phyloP scores from a whole-genome alignment of 192 early-diverging fungal genomes.

The Entomortierella parvispora region DNA sequence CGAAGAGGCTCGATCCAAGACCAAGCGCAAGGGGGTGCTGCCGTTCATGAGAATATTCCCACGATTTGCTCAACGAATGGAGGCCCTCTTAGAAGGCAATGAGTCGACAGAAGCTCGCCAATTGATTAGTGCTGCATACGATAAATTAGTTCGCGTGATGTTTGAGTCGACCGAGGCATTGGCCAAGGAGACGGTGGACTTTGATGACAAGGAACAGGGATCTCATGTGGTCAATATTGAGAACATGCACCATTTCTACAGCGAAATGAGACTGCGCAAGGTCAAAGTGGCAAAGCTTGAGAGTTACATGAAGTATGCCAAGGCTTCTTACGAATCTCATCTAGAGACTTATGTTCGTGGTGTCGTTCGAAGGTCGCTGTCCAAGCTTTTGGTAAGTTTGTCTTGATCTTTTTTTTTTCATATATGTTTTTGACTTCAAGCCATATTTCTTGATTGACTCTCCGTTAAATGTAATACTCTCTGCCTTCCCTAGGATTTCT shows the following conservation, averaged over 20 bases:
- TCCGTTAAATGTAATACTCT: neutral
- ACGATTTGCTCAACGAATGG: slow-evolving; percentile 84
- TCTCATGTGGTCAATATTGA: slow-evolving; percentile 82
- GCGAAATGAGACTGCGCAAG: slow-evolving; percentile 79
- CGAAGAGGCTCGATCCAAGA: slow-evolving; percentile 90
- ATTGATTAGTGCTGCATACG: slow-evolving; percentile 83
- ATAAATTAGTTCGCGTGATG: slow-evolving; percentile 82
- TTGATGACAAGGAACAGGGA: slow-evolving; percentile 85
- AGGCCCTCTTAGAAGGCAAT: slow-evolving; percentile 63
- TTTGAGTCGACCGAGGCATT: slow-evolving; percentile 88
- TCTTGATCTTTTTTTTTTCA: too few species aligned
- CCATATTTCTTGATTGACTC: too few species aligned
- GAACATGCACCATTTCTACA: slow-evolving; percentile 95
- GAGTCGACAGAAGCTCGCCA: slow-evolving; percentile 74
- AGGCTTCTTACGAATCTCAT: slow-evolving; percentile 81
- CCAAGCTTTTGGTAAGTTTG: slow-evolving; percentile 76
- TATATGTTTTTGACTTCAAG: too few species aligned
- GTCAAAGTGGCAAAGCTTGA: slow-evolving; percentile 69
- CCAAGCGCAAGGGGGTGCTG: slow-evolving; percentile 90
- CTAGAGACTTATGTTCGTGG: slow-evolving; percentile 86
- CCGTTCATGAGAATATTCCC: slow-evolving; percentile 91
- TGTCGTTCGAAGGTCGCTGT: slow-evolving; percentile 89
- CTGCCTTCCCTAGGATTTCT: slow-evolving; percentile 80
- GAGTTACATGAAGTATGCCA: slow-evolving; percentile 85
- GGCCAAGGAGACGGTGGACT: slow-evolving; percentile 79